Evolutionary conservation across 352 stramenopile species (phyloP), one percentile per base, ranked within the genome.

Genomic region (Bremia lactucae): DNA sequence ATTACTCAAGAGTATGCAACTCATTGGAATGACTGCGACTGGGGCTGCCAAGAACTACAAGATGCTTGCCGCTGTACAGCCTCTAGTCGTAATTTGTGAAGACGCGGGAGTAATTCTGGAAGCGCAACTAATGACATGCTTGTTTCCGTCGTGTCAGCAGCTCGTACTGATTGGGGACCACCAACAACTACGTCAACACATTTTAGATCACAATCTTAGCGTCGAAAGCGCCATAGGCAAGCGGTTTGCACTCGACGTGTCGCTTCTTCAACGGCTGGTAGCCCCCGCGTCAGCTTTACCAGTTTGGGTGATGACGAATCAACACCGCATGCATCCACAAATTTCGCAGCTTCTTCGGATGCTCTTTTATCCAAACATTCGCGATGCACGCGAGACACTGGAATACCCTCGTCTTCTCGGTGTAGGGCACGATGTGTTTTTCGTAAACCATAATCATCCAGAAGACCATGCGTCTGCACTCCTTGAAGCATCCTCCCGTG

Each of bases 81-180:
- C 78, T 10, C 65, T 65, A 2, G 66, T 94, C 13, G 66, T 95
- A 1, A 71, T 95, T 41, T 79, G 84, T 23, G 82, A 94, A 56
- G 84, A 95, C 62, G 84, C 84, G 15, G 82, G 74, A 11, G 84
- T 94, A 57, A 75, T 95, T 4, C 54, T 94, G 0, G 82, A 94
- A 49, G 71, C 67, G 7, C 71, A 83, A 36, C 41, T 83, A 4
- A 55, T 83, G 40, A 57, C 67, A 25, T 80, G 71, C 31, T 45
- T 90, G 25, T 66, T 62, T n/a, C 55, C 66, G 10, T 49, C 55
- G 1, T 87, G 67, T 20, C 70, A 94, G 36, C 82, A 94, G 46
- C 49, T 95, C 2, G 78, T 94, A 37, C 43, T 91, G 15, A 95
- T 95, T 57, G 84, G 82, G 15, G 84, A 94, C 45, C 84, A 95